phyloP scores from a whole-genome alignment of 1,139 yeast genomes.

The Debaryomyces nepalensis region DNA sequence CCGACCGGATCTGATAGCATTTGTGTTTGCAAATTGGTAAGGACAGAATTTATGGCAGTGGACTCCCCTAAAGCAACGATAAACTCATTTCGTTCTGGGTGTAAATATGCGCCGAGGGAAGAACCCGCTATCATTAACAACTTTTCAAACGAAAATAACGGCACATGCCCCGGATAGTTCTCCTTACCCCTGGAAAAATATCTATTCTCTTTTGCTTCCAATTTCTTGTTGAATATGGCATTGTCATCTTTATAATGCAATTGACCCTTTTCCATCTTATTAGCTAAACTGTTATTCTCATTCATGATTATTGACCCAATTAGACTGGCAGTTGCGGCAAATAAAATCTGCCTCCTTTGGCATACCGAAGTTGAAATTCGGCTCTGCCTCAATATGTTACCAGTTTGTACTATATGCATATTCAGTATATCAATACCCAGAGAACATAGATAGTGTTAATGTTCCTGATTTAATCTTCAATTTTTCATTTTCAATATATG shows the following conservation, averaged over 20 bases:
- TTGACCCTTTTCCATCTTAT: conserved; percentile 61
- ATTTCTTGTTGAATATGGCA: conserved; percentile 33
- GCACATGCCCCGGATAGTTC: conserved; percentile 80
- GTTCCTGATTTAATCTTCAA: no score
- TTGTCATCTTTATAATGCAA: conserved; percentile 48
- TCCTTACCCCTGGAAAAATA: conserved; percentile 48
- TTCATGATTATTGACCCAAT: conserved; percentile 44
- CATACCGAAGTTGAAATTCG: neutral
- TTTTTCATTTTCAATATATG: neutral
- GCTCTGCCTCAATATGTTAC: neutral
- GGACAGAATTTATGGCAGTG: conserved; percentile 74
- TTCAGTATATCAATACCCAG: no score
- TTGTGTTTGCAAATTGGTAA: conserved; percentile 62
- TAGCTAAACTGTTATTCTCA: conserved; percentile 57
- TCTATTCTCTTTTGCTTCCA: conserved; percentile 28
- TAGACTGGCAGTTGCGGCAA: conserved; percentile 20
- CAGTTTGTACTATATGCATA: neutral
- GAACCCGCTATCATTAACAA: conserved; percentile 69
- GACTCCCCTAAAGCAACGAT: conserved; percentile 96
- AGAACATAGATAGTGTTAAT: no score
- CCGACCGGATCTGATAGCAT: conserved; percentile 83
- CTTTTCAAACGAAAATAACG: conserved; percentile 68
- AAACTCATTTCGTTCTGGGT: conserved; percentile 79
- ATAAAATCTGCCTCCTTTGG: conserved; percentile 17
- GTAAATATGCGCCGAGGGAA: conserved; percentile 80